These are phyloP conservation scores for Eudorina sp. DNA, from an alignment of 139 green algal genomes.

Conservation along the genomic window DNA sequence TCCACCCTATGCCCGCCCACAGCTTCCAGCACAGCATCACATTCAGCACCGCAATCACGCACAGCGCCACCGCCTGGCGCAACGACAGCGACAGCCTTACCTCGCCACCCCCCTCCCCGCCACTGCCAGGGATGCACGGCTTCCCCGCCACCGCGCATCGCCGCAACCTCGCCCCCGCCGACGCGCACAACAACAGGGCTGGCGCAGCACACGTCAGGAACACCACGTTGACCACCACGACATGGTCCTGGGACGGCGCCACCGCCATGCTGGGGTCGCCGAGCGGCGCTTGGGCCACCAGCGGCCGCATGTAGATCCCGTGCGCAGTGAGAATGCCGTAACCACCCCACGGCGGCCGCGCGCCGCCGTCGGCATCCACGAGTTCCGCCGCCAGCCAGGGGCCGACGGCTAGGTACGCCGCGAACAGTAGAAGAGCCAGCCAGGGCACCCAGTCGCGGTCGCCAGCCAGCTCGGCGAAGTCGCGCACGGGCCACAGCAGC, in stretches of 20 bases:
- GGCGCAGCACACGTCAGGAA: neutral
- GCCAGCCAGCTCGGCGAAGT: neutral
- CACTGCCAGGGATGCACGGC: too few relatives aligned
- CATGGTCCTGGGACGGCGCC: conserved; percentile 8
- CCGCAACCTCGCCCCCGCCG: neutral
- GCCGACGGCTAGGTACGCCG: neutral
- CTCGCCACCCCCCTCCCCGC: neutral
- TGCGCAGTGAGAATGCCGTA: conserved; percentile 15
- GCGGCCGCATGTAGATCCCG: conserved; percentile 12
- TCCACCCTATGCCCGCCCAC: conserved; percentile 9
- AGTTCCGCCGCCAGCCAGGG: conserved; percentile 12
- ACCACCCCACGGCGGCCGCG: neutral
- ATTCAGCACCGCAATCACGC: neutral
- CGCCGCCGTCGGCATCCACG: neutral
- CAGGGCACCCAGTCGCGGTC: neutral
- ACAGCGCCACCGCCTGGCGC: neutral
- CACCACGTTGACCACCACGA: conserved; percentile 1
- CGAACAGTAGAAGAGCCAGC: neutral
- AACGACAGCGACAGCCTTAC: neutral
- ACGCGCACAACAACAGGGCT: neutral
- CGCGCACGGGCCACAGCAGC: neutral
- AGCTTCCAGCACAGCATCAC: conserved; percentile 23
- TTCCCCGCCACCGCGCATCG: neutral
- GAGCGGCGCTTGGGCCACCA: neutral
- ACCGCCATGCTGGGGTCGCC: too few relatives aligned